A percentile compares a stretch with the other conserved stretches of the same genome.
These are phyloP conservation scores for Huntiella savannae DNA, from an alignment of 2,329 filamentous ascomycete genomes.

Conservation along the genomic window DNA sequence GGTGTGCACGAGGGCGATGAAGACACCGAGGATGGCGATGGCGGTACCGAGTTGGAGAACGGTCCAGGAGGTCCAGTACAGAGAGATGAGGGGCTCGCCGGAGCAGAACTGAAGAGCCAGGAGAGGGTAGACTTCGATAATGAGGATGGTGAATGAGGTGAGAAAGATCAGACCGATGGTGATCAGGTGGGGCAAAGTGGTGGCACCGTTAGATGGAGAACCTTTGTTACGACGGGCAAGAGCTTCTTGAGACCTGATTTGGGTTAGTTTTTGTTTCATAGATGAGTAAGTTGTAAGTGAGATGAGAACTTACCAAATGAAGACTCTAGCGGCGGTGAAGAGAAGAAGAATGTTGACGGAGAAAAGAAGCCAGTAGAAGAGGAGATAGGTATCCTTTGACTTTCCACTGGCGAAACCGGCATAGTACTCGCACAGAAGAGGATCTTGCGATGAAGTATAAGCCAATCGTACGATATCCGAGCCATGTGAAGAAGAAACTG, in stretches of 20 bases:
- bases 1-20: constrained; percentile 32
- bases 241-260: constrained; percentile 18
- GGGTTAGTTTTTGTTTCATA: not conserved
- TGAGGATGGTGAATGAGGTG: constrained; percentile 25
- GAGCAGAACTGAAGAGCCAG: constrained; percentile 39
- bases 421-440: constrained; percentile 21
- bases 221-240: constrained; percentile 21
- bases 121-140: constrained; percentile 36
- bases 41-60: constrained; percentile 38
- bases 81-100: constrained; percentile 37
- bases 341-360: constrained; percentile 24
- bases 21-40: constrained; percentile 38
- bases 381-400: constrained; percentile 23
- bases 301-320: constrained; percentile 19
- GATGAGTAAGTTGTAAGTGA: not conserved
- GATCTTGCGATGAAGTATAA: constrained; percentile 13
- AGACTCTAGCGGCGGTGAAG: constrained; percentile 25
- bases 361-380: constrained; percentile 29
- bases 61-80: constrained; percentile 44
- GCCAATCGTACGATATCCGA: constrained; percentile 4
- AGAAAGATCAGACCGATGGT: constrained; percentile 26
- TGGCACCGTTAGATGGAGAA: constrained; percentile 17
- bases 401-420: constrained; percentile 27
- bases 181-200: constrained; percentile 24
- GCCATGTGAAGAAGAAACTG: not conserved